Evolutionary conservation across 805 yeast genomes (phyloP).

Genomic region (Yamadazyma endophytica): DNA sequence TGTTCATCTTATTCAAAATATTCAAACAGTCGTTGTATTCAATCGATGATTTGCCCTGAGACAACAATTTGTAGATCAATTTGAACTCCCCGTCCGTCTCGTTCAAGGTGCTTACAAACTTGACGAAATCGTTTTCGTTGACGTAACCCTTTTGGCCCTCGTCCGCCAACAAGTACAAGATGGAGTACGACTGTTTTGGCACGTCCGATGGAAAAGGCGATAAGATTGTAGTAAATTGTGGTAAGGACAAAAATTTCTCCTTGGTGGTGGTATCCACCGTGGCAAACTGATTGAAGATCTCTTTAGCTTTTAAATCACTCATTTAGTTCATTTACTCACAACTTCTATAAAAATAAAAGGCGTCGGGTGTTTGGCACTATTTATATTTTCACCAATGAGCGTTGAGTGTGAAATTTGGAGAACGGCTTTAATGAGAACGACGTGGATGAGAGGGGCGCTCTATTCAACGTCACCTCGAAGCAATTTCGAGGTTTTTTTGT

Average conservation of each 20-base stretch:
- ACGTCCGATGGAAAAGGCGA: constrained; percentile 40
- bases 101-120: constrained; percentile 53
- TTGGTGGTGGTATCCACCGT: constrained; percentile 17
- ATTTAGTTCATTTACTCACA: too few relatives aligned
- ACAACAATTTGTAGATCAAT: constrained; percentile 20
- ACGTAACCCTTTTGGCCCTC: constrained; percentile 64
- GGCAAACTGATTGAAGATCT: constrained; percentile 38
- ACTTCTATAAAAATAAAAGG: too few relatives aligned
- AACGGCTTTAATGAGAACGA: too few relatives aligned
- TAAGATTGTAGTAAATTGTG: constrained; percentile 32
- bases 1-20: constrained; percentile 31
- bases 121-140: constrained; percentile 66
- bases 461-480: too few relatives aligned
- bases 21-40: constrained; percentile 32
- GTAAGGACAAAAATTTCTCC: constrained; percentile 27
- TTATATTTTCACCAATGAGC: too few relatives aligned
- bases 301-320: constrained; percentile 23
- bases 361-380: too few relatives aligned
- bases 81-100: constrained; percentile 28
- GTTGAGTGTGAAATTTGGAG: too few relatives aligned
- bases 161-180: constrained; percentile 81
- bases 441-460: too few relatives aligned
- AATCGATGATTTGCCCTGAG: constrained; percentile 11
- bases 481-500: too few relatives aligned
- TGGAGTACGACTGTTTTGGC: constrained; percentile 34